phyloP scores from a whole-genome alignment of 768 basidiomycete species.

The Mycena haematopus region DNA sequence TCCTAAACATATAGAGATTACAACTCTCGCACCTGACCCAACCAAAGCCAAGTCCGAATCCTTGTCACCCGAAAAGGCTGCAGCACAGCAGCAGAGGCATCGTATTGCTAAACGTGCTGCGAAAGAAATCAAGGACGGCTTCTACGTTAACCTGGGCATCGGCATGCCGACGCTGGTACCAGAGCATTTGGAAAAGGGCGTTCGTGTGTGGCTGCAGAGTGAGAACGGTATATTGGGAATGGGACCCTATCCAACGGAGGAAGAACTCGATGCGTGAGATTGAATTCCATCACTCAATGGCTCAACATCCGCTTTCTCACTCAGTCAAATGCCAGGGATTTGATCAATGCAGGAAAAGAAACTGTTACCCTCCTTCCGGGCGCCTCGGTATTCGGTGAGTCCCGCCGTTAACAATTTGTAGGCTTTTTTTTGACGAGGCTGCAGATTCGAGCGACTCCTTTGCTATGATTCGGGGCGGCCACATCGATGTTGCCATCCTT shows the following conservation, averaged over 20 bases:
- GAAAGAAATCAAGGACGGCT: conserved; percentile 87
- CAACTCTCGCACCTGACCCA: conserved; percentile 66
- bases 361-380: conserved; percentile 93
- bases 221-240: conserved; percentile 91
- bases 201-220: conserved; percentile 89
- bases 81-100: conserved; percentile 62
- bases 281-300: conserved; percentile 4
- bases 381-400: conserved; percentile 86
- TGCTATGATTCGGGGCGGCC: conserved; percentile 97
- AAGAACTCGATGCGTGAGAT: conserved; percentile 81
- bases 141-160: conserved; percentile 88
- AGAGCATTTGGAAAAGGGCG: conserved; percentile 73
- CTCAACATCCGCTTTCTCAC: conserved; percentile 4
- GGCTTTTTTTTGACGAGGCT: conserved; percentile 20
- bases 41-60: conserved; percentile 33
- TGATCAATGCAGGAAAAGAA: conserved; percentile 96
- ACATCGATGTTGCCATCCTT: conserved; percentile 92
- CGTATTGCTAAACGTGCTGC: conserved; percentile 88
- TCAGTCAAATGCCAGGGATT: conserved; percentile 59
- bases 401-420: background rate
- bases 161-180: conserved; percentile 93
- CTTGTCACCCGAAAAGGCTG: conserved; percentile 56
- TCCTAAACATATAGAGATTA: conserved; percentile 80
- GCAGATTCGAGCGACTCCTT: conserved; percentile 92
- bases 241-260: conserved; percentile 87